Percentiles rank a stretch among this genome's conserved stretches.
Evolutionary conservation across 371 early-diverging fungal genomes (phyloP).

Genomic region (Lichtheimia corymbifera): DNA sequence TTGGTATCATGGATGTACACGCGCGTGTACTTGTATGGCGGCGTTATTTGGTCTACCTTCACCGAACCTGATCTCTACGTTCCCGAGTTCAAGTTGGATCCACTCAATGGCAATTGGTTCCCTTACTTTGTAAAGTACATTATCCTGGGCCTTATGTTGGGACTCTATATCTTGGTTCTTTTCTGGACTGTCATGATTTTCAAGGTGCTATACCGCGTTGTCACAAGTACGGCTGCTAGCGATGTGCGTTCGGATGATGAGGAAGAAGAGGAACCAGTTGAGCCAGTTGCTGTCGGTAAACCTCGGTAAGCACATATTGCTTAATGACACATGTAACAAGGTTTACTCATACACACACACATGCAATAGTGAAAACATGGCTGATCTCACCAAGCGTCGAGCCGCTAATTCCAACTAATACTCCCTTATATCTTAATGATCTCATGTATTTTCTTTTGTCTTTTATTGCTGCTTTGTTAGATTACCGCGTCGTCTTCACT

Average conservation of each 20-base stretch:
- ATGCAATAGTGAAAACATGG: too few relatives aligned
- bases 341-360: too few relatives aligned
- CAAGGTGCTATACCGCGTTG: constrained; percentile 59
- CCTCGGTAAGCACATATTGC: not conserved
- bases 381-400: constrained; percentile 2
- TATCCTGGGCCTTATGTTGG: constrained; percentile 47
- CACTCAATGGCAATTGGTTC: constrained; percentile 48
- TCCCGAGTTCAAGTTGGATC: constrained; percentile 41
- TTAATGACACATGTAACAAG: too few relatives aligned
- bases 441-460: too few relatives aligned
- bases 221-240: constrained; percentile 54
- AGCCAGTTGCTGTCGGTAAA: not conserved
- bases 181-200: constrained; percentile 70
- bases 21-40: constrained; percentile 62
- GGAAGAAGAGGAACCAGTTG: constrained; percentile 32
- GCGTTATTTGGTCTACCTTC: constrained; percentile 47
- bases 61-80: constrained; percentile 49
- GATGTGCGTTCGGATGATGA: constrained; percentile 73
- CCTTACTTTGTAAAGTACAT: constrained; percentile 50
- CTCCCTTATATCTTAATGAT: not conserved
- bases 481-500: too few relatives aligned
- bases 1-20: constrained; percentile 75
- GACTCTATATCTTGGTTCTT: constrained; percentile 49
- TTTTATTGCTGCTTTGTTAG: too few relatives aligned
- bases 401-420: constrained; percentile 1